phyloP scores from a whole-genome alignment of 2,329 filamentous ascomycete species.

The Colletotrichum sansevieriae region DNA sequence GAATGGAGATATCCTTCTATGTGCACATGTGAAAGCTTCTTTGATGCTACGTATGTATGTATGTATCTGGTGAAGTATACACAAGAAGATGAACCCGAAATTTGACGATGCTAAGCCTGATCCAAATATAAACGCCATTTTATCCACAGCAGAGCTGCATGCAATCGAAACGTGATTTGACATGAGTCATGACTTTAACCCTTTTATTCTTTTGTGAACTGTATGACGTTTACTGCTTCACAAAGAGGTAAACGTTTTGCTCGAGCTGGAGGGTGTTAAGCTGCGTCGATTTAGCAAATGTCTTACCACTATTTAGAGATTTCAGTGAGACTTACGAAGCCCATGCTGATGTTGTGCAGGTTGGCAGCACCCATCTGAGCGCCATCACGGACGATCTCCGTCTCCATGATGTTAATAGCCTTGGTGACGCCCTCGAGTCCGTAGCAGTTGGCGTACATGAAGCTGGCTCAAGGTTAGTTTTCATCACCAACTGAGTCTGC shows the following conservation, averaged over 20 bases:
- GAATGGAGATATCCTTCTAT: neutral
- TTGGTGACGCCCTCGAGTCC: constrained; percentile 61
- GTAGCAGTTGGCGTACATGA: constrained; percentile 66
- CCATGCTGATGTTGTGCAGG: constrained; percentile 45
- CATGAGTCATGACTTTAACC: neutral
- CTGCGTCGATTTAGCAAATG: neutral
- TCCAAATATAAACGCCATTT: constrained; percentile 15
- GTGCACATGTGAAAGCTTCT: neutral
- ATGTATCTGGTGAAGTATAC: constrained; percentile 10
- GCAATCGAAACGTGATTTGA: neutral
- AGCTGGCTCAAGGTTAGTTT: constrained; percentile 38
- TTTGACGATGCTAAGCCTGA: neutral
- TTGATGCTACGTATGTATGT: constrained; percentile 8
- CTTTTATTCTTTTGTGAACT: neutral
- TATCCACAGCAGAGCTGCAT: constrained; percentile 9
- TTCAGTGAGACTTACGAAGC: constrained; percentile 24
- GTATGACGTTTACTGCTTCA: constrained; percentile 8
- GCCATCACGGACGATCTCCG: constrained; percentile 56
- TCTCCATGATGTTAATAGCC: constrained; percentile 62
- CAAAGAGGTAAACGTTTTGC: constrained; percentile 34
- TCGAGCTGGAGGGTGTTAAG: constrained; percentile 37
- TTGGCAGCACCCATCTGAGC: constrained; percentile 51
- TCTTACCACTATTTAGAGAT: too few species aligned
- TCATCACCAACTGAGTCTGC: too few species aligned
- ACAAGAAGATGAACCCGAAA: constrained; percentile 19